Percentiles rank a stretch among this genome's conserved stretches.
Evolutionary conservation across 1,139 yeast genomes (phyloP).

Genomic region (Diutina neorugosa): DNA sequence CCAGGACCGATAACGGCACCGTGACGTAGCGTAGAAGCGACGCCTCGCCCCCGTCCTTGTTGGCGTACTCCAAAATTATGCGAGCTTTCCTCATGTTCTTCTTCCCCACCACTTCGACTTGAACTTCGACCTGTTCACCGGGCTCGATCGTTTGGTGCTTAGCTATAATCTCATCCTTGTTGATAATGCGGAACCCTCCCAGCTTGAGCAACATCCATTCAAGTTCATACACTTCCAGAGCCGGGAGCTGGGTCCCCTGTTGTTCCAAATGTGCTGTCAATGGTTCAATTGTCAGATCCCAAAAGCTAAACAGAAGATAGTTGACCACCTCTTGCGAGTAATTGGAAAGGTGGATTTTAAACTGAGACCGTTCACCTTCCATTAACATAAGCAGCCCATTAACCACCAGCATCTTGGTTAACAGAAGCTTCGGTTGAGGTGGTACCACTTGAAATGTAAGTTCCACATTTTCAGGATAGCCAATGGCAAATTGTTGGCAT

Average conservation of each 20-base stretch:
- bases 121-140: conserved; percentile 24
- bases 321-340: conserved; percentile 45
- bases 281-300: conserved; percentile 63
- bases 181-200: conserved; percentile 40
- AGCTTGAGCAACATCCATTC: conserved; percentile 55
- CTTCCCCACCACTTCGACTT: conserved; percentile 58
- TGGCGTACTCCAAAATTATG: conserved; percentile 58
- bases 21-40: conserved; percentile 17
- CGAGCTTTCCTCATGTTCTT: conserved; percentile 60
- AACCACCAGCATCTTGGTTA: conserved; percentile 41
- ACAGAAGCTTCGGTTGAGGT: conserved; percentile 53
- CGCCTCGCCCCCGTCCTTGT: conserved; percentile 10
- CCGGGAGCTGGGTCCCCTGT: conserved; percentile 22
- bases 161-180: conserved; percentile 23
- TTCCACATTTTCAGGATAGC: not conserved
- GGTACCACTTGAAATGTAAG: conserved; percentile 33
- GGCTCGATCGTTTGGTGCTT: conserved; percentile 21
- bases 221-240: conserved; percentile 59
- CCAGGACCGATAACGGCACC: conserved; percentile 57
- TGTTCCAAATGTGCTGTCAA: conserved; percentile 27
- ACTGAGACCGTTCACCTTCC: conserved; percentile 57
- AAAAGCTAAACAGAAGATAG: conserved; percentile 46
- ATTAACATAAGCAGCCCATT: conserved; percentile 68
- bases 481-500: not conserved
- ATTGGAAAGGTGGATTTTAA: conserved; percentile 45